These are phyloP conservation scores for Leersia perrieri DNA, from an alignment of 176 grass and related monocot genomes.

Conservation along the genomic window DNA sequence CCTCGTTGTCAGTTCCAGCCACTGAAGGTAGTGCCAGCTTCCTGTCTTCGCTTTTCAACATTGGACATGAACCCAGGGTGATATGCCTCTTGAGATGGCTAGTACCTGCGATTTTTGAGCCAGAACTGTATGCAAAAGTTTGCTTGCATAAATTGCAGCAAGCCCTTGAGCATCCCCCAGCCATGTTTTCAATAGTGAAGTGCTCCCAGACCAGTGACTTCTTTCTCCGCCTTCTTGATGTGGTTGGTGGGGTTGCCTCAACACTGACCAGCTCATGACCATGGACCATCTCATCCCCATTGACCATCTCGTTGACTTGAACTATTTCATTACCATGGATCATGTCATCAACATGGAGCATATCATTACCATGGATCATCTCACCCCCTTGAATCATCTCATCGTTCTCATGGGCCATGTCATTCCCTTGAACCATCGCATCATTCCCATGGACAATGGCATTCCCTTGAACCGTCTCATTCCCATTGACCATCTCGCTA, in stretches of 20 bases:
- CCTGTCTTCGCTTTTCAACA: constrained; percentile 71
- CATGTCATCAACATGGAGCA: constrained; percentile 40
- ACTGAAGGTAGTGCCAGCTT: constrained; percentile 23
- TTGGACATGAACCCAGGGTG: constrained; percentile 73
- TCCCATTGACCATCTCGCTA: constrained; percentile 21
- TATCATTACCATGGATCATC: constrained; percentile 36
- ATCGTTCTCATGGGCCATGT: neutral
- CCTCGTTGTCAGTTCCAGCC: constrained; percentile 56
- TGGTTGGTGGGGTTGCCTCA: constrained; percentile 41
- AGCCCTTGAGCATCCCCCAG: constrained; percentile 58
- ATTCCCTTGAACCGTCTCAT: neutral
- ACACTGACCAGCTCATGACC: constrained; percentile 39
- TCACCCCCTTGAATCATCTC: constrained; percentile 5
- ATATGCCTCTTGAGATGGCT: constrained; percentile 96
- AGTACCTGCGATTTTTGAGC: constrained; percentile 79
- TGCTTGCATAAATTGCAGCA: constrained; percentile 94
- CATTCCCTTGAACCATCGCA: constrained; percentile 25
- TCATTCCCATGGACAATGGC: neutral
- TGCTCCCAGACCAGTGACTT: constrained; percentile 86
- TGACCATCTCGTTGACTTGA: constrained; percentile 26
- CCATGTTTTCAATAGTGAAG: constrained; percentile 67
- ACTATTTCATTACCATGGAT: constrained; percentile 41
- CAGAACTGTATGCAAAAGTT: constrained; percentile 89
- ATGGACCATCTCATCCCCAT: constrained; percentile 42
- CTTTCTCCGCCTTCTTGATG: constrained; percentile 62